Base-by-base conservation (phyloP, 176 grass and related monocot genomes). In the Triticum timopheevii region DNA sequence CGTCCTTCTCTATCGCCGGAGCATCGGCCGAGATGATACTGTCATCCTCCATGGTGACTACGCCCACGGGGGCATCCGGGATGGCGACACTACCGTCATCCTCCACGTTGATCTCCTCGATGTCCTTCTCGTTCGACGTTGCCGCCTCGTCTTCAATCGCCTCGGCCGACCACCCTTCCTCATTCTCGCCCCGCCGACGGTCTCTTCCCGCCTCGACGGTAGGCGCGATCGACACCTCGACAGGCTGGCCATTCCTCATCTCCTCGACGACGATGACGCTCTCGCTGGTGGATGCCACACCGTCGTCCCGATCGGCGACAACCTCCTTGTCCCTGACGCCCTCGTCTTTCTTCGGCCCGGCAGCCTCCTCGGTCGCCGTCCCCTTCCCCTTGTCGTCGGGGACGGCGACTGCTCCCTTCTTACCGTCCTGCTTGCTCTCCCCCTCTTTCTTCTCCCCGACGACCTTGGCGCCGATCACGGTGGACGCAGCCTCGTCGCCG, bases 31-130 rank as follows among this genome's bases (percentile, higher is more conserved):
- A 85, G 13, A 1, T 81, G 44, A 81, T 24, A 10, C 82, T 80
- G 31, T 38, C 87, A 7, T 89, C 90, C 49, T 63, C 77, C 38
- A 63, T 78, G 35, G 42, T 20, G 25, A 13, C 44, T 3, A 52
- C 45, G 45, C 44, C 65, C 20, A 73, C 45, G n/a, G 44, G 42
- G 40, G 63, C 38, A 52, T 83, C 73, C 0, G 79, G 31, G 52
- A 86, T 62, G 2, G 50, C 71, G 12, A 83, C 73, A 33, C 25
- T 40, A 25, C 39, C 33, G 6, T 75, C 75, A 5, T 91, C 83
- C 8, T 86, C 77, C 30, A 73, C 59, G 58, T 77, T 81, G 66
- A 28, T 61, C 82, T 63, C 85, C 25, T 90, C 86, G n/a, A 75
- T 22, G 17, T 80, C 61, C 69, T 83, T 45, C 78, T 87, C 66